Evolutionary conservation across 1,139 yeast genomes (phyloP), one percentile per base, ranked within the genome.

Genomic region (Candida sanyaensis): DNA sequence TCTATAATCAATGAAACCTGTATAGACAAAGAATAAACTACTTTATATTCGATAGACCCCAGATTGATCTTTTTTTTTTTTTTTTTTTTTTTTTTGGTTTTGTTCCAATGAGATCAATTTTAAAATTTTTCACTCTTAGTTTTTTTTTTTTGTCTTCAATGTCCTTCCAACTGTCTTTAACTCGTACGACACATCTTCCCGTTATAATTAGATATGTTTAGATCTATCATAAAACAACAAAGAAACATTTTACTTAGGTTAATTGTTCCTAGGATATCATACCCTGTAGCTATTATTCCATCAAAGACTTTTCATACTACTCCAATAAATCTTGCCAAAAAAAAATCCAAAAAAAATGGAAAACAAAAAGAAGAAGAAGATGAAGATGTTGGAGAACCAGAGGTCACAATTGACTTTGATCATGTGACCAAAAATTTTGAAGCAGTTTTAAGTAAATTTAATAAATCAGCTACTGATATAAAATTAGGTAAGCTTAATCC

Each of bases 401-500:
- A 41, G 28, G 21, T 34, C 26, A 58, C 60, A 29, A 63, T 74
- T 23, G 72, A 75, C 58, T 57, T 78, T 45, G 60, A 68, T 42
- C 70, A 71, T 42, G 73, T 81, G 7, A 80, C 77, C 37, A 48
- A 60, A 3, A 72, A 75, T 47, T 84, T 82, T 57, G 74, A 79
- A 30, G 63, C 65, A 2, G 69, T 85, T 0, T 52, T 87, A 8
- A 81, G 77, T 2, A 64, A 67, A 43, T 88, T 84, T 61, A 68
- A 75, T 47, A 82, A 83, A 54, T 75, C 73, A 45, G 72, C 86
- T 29, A 78, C 77, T 43, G 90, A 84, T 51, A 69, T 83, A 45
- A 87, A 84, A 58, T 71, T 84, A 58, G 96, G 95, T 2, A 80
- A 78, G 49, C 73, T 88, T 4, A 84, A 83, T 54, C 85, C 92